These are phyloP conservation scores for Fusarium fracticaudum DNA, from an alignment of 2,329 filamentous ascomycete species.

Conservation along the genomic window DNA sequence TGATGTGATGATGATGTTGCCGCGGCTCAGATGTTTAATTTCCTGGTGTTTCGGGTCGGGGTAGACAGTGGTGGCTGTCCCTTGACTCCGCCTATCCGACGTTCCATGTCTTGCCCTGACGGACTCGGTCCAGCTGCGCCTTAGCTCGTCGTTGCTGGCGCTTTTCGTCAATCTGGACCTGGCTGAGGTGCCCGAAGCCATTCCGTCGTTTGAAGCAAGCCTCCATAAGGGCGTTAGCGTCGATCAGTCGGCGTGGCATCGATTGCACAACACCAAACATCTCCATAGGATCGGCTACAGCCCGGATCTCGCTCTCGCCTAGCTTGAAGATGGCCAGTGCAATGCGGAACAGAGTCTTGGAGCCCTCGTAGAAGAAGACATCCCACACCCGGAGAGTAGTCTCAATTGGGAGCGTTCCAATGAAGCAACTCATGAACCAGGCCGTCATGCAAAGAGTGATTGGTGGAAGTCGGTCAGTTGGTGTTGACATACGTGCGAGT, in stretches of 20 bases:
- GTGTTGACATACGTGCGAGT: conserved; percentile 49
- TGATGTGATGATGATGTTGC: neutral
- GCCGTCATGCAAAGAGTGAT: conserved; percentile 93
- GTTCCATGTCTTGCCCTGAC: conserved; percentile 46
- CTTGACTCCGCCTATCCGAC: conserved; percentile 43
- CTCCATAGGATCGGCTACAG: conserved; percentile 88
- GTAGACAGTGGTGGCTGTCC: conserved; percentile 44
- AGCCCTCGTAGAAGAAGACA: conserved; percentile 93
- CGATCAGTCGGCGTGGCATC: conserved; percentile 81
- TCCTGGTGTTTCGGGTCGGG: neutral
- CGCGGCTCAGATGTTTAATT: conserved; percentile 7
- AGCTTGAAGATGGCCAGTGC: conserved; percentile 91
- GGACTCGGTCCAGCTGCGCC: conserved; percentile 54
- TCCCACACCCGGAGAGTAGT: conserved; percentile 95
- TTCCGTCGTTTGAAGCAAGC: conserved; percentile 83
- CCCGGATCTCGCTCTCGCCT: conserved; percentile 82
- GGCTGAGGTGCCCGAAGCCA: conserved; percentile 82
- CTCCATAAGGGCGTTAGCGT: conserved; percentile 84
- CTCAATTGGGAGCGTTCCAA: conserved; percentile 91
- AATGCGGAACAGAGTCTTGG: conserved; percentile 91
- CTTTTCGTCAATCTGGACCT: conserved; percentile 81
- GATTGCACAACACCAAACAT: conserved; percentile 95
- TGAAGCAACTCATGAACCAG: conserved; percentile 98
- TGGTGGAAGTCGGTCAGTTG: conserved; percentile 74
- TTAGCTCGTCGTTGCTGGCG: conserved; percentile 73